These are phyloP conservation scores for Neckera pumila DNA, from an alignment of 225 moss, liverwort and hornwort genomes.

Conservation along the genomic window DNA sequence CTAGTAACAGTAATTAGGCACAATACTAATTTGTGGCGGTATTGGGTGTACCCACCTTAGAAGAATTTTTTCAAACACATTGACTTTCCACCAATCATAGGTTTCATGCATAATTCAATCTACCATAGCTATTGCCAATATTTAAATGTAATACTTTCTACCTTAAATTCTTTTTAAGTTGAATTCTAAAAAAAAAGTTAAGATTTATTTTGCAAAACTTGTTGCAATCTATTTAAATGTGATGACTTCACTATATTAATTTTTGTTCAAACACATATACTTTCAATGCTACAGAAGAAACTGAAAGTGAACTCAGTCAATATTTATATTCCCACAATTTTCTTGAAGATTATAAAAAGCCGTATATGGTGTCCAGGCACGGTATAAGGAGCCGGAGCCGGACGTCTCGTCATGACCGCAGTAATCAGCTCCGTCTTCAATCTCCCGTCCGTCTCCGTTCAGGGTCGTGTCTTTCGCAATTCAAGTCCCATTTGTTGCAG, in stretches of 20 bases:
- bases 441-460: not conserved
- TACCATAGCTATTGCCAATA: not conserved
- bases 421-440: not conserved
- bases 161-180: not conserved
- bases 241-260: too few relatives aligned
- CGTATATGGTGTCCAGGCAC: not conserved
- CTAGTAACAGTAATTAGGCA: too few relatives aligned
- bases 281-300: not conserved
- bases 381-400: not conserved
- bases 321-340: not conserved
- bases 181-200: not conserved
- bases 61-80: too few relatives aligned
- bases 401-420: not conserved
- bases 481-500: not conserved
- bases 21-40: too few relatives aligned
- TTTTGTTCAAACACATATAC: not conserved
- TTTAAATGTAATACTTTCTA: not conserved
- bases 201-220: not conserved
- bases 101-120: rapidly evolving
- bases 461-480: not conserved
- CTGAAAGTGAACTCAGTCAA: not conserved
- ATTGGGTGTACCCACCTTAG: too few relatives aligned
- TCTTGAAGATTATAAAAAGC: not conserved
- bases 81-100: too few relatives aligned
- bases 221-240: not conserved